Evolutionary conservation across 805 yeast species (phyloP).

Genomic region (Ogataea haglerorum): DNA sequence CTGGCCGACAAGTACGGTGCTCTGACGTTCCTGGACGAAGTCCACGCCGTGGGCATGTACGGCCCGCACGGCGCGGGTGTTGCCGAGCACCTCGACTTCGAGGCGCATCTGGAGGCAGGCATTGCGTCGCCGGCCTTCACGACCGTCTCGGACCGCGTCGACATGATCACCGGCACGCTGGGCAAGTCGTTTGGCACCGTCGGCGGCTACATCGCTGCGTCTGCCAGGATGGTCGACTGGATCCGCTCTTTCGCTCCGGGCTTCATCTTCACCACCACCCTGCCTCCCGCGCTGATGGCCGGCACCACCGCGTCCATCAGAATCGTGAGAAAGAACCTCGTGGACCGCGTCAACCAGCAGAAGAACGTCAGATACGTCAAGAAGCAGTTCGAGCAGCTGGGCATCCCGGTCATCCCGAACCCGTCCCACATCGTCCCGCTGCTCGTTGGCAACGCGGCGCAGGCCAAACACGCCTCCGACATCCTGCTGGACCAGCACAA

Average conservation of each 20-base stretch:
- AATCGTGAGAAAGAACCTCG: conserved; percentile 72
- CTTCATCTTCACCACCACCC: conserved; percentile 91
- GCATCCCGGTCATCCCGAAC: conserved; percentile 94
- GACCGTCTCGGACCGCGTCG: conserved; percentile 84
- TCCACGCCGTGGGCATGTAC: conserved; percentile 97
- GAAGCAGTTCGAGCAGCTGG: conserved; percentile 58
- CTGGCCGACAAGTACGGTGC: conserved; percentile 98
- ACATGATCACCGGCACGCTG: conserved; percentile 94
- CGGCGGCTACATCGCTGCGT: conserved; percentile 97
- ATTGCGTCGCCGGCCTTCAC: conserved; percentile 47
- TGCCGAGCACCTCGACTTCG: conserved; percentile 92
- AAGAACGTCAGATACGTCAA: conserved; percentile 82
- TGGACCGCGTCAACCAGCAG: conserved; percentile 82
- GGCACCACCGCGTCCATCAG: conserved; percentile 88
- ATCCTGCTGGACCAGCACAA: conserved; percentile 75
- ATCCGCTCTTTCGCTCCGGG: conserved; percentile 96
- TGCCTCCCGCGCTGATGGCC: conserved; percentile 98
- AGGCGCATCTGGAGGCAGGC: conserved; percentile 70
- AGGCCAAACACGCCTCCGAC: conserved; percentile 90
- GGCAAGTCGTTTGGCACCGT: conserved; percentile 97
- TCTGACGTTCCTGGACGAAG: conserved; percentile 94
- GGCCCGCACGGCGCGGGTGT: conserved; percentile 99
- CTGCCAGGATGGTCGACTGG: conserved; percentile 84
- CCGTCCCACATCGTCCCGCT: conserved; percentile 97
- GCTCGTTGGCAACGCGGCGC: conserved; percentile 88